Evolutionary conservation across 306 rosid species (phyloP).

Genomic region (Citrullus mucosospermus): DNA sequence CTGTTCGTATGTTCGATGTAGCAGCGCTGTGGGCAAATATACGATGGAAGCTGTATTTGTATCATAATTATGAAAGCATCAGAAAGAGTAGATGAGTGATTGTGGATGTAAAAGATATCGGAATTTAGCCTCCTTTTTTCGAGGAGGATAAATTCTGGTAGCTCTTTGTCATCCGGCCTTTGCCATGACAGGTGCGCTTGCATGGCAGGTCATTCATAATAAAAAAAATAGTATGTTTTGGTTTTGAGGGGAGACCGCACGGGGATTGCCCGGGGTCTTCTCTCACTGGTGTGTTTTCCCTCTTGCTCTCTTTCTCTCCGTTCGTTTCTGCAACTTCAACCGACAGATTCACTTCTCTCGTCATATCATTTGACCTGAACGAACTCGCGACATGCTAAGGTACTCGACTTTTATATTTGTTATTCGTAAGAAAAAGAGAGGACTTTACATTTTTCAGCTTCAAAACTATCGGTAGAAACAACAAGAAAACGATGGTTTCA

Average conservation of each 20-base stretch:
- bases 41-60: background rate
- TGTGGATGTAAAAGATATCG: slow-evolving; percentile 40
- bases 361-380: background rate
- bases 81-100: background rate
- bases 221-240: slow-evolving; percentile 25
- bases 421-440: background rate
- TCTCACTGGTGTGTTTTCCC: slow-evolving; percentile 34
- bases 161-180: slow-evolving; percentile 85
- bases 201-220: slow-evolving; percentile 83
- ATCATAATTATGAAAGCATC: slow-evolving; percentile 3
- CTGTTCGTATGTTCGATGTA: background rate
- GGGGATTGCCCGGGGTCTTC: slow-evolving; percentile 78
- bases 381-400: background rate
- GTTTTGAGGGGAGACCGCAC: slow-evolving; percentile 59
- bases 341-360: background rate
- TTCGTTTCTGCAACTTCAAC: background rate
- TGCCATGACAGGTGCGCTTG: slow-evolving; percentile 99
- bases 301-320: background rate
- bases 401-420: background rate
- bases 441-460: background rate
- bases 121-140: slow-evolving; percentile 12
- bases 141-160: background rate
- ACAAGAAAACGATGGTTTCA: background rate
- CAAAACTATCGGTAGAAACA: background rate
- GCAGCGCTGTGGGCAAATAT: background rate